Conservation (phyloP, 129 eudicot genomes). For the Chrysanthemum seticuspe region DNA sequence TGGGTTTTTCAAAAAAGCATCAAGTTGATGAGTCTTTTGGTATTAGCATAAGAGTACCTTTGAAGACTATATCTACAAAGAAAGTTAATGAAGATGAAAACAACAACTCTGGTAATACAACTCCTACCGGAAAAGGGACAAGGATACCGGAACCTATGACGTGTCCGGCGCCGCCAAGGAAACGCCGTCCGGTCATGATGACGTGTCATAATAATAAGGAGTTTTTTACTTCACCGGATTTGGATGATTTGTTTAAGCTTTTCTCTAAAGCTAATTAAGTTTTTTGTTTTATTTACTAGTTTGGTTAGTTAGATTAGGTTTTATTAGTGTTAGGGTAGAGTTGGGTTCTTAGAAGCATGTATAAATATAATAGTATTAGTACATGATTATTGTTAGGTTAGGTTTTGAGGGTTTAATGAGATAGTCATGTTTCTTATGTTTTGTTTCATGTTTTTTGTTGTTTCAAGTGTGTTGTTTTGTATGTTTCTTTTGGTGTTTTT, state of each 20-base stretch:
- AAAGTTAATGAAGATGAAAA: constrained; percentile 26
- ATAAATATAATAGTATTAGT: constrained; percentile 25
- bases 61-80: constrained; percentile 29
- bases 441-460: constrained; percentile 19
- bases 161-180: constrained; percentile 84
- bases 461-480: constrained; percentile 21
- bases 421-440: constrained; percentile 24
- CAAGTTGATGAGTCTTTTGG: background rate
- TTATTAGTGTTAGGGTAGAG: constrained; percentile 30
- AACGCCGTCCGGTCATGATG: constrained; percentile 49
- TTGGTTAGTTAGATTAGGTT: constrained; percentile 26
- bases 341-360: constrained; percentile 33
- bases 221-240: constrained; percentile 77
- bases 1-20: constrained; percentile 29
- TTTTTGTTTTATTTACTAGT: constrained; percentile 20
- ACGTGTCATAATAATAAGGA: constrained; percentile 48
- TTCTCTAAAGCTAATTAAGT: constrained; percentile 27
- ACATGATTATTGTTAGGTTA: constrained; percentile 27
- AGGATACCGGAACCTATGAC: constrained; percentile 51
- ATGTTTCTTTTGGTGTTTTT: constrained; percentile 13
- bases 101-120: constrained; percentile 36
- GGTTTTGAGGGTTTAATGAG: constrained; percentile 35
- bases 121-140: constrained; percentile 68
- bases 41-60: constrained; percentile 36
- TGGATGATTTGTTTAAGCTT: constrained; percentile 62